These are phyloP conservation scores for Penicillium cinerascens DNA, from an alignment of 495 filamentous ascomycete species.

Conservation along the genomic window DNA sequence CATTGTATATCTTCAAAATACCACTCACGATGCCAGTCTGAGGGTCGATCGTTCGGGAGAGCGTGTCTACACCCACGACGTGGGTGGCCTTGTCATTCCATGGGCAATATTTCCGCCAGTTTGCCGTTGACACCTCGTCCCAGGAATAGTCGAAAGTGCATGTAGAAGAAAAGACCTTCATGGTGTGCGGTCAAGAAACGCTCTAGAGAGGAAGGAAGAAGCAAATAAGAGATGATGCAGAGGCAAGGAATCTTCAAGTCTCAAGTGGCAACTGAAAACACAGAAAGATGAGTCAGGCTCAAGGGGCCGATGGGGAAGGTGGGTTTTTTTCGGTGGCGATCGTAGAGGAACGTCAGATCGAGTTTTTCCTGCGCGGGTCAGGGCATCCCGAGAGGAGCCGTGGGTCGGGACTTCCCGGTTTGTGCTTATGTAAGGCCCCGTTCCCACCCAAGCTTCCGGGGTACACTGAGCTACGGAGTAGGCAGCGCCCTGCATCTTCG, in stretches of 20 bases:
- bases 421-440: conserved; percentile 6
- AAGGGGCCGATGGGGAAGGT: conserved; percentile 10
- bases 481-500: not conserved
- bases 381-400: conserved; percentile 15
- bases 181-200: conserved; percentile 32
- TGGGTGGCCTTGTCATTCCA: conserved; percentile 97
- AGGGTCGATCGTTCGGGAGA: conserved; percentile 76
- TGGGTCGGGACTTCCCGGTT: conserved; percentile 22
- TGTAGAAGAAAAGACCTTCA: conserved; percentile 90
- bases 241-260: not conserved
- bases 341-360: conserved; percentile 19
- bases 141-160: conserved; percentile 96
- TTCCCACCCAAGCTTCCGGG: not conserved
- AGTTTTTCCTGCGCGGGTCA: conserved; percentile 24
- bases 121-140: conserved; percentile 97
- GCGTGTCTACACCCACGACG: conserved; percentile 89
- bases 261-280: conserved; percentile 1
- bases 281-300: conserved; percentile 8
- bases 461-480: not conserved
- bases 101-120: conserved; percentile 98
- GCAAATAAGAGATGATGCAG: not conserved
- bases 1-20: not conserved
- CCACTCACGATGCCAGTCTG: conserved; percentile 73
- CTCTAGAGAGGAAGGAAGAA: not conserved
- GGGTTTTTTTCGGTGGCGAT: conserved; percentile 20